These are phyloP conservation scores for Irpex sp. DNA, from an alignment of 1,284 basidiomycete species.

Conservation along the genomic window DNA sequence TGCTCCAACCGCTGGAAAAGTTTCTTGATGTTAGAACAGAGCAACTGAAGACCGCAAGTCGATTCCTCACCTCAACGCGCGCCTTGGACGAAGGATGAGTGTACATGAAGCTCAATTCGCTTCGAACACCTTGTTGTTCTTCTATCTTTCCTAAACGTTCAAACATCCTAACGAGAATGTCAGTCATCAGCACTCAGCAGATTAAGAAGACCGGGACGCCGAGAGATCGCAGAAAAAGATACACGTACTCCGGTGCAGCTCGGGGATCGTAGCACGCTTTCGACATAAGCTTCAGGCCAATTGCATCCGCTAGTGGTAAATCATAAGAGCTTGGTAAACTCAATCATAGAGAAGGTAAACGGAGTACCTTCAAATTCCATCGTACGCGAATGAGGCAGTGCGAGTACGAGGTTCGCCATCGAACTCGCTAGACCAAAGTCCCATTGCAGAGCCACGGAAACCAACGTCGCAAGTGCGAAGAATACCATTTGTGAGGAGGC, in stretches of 20 bases:
- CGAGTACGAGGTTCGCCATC: slow-evolving; percentile 51
- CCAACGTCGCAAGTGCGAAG: slow-evolving; percentile 42
- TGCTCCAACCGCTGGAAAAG: slow-evolving; percentile 46
- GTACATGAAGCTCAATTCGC: slow-evolving; percentile 46
- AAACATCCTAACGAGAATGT: neutral
- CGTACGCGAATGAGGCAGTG: slow-evolving; percentile 81
- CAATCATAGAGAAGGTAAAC: neutral
- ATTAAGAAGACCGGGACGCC: neutral
- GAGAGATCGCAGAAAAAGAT: slow-evolving; percentile 38
- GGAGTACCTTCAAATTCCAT: slow-evolving; percentile 76
- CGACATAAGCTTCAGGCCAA: slow-evolving; percentile 72
- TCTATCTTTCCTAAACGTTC: slow-evolving; percentile 30
- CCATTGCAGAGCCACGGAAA: slow-evolving; percentile 47
- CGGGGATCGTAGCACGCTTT: slow-evolving; percentile 80
- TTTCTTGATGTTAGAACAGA: neutral
- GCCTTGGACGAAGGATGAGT: slow-evolving; percentile 76
- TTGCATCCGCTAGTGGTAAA: slow-evolving; percentile 65
- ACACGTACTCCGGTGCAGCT: slow-evolving; percentile 65
- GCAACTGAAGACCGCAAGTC: neutral
- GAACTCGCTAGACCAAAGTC: slow-evolving; percentile 42
- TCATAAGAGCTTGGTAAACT: neutral
- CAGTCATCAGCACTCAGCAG: slow-evolving; percentile 47
- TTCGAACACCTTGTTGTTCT: slow-evolving; percentile 26
- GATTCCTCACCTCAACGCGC: slow-evolving; percentile 59
- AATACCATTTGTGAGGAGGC: slow-evolving; percentile 59